Base-by-base conservation (phyloP, 768 basidiomycete species). In the Sistotremastrum suecicum region DNA sequence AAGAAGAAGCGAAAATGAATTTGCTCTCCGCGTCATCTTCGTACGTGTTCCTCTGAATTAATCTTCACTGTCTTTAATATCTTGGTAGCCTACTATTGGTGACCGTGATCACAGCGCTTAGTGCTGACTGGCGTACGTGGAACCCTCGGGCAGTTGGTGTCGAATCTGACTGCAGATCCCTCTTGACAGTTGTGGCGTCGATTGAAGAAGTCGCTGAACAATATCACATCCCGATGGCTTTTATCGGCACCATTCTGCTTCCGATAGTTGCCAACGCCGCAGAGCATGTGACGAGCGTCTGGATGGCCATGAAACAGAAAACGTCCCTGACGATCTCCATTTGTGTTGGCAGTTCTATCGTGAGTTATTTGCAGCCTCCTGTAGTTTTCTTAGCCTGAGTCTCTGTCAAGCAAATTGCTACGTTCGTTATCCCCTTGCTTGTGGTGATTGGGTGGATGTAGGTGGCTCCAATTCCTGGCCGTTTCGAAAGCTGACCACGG, bases 381-480 rank as follows among this genome's bases (percentile, higher is more conserved):
- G 39, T 37, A 5, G n/a, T 34, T 20, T 8, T 30, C 3, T 34
- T 20, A 2, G 3, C 36, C 5, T 36, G 37, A 31, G 1, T 20
- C 7, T 4, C 31, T 6, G 7, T 45, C 28, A 3, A 28, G 83
- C 84, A 87, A 84, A 86, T 89, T 50, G 81, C 86, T 1, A 69
- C 82, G 1, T 84, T 90, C 50, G 86, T 90, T 39, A 72, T 97
- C 7, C 91, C 91, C 2, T 66, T 91, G 11, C 69, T 97, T 41
- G 89, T 94, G 43, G 75, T 92, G 48, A 67, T 91, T 49, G 89
- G 88, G 28, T 97, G 91, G 91, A 73, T 76, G 69, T 79, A 63
- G 58, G 83, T 65, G 41, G 40, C 47, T 45, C 33, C 31, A 10
- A 32, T 10, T 9, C 12, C 32, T 12, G 37, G 49, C 41, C 49